phyloP scores from a whole-genome alignment of 2,329 filamentous ascomycete genomes.

The Trichoderma asperellum region DNA sequence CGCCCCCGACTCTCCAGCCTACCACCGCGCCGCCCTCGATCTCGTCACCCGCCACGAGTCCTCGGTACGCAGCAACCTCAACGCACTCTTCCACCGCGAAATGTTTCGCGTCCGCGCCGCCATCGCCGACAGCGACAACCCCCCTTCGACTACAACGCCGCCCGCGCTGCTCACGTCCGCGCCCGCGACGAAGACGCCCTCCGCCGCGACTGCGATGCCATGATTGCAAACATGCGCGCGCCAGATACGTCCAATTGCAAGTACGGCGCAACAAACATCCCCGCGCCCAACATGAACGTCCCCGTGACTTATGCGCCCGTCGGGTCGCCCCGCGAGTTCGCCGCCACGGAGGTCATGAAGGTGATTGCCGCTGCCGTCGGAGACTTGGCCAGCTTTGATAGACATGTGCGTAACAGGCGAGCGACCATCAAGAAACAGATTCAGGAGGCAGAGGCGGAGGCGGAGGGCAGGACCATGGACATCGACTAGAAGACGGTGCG shows the following conservation, averaged over 20 bases:
- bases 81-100: slow-evolving; percentile 39
- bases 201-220: slow-evolving; percentile 31
- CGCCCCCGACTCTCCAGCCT: slow-evolving; percentile 30
- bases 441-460: background rate
- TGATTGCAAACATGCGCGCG: slow-evolving; percentile 41
- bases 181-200: background rate
- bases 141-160: background rate
- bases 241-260: slow-evolving; percentile 31
- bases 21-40: slow-evolving; percentile 33
- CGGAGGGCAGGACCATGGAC: slow-evolving; percentile 6
- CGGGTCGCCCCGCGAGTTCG: slow-evolving; percentile 35
- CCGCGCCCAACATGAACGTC: slow-evolving; percentile 31
- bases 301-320: background rate
- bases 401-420: slow-evolving; percentile 31
- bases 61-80: slow-evolving; percentile 40
- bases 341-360: slow-evolving; percentile 33
- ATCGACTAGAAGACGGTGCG: slow-evolving; percentile 21
- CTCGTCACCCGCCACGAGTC: slow-evolving; percentile 36
- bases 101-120: slow-evolving; percentile 39
- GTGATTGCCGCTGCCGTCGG: slow-evolving; percentile 31
- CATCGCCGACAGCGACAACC: slow-evolving; percentile 24
- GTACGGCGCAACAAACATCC: slow-evolving; percentile 29
- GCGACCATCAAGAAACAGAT: slow-evolving; percentile 32
- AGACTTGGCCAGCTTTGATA: slow-evolving; percentile 36
- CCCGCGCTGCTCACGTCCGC: background rate